Evolutionary conservation across 2,329 filamentous ascomycete species (phyloP), one percentile per base, ranked within the genome.

Genomic region (Emericellopsis atlantica): DNA sequence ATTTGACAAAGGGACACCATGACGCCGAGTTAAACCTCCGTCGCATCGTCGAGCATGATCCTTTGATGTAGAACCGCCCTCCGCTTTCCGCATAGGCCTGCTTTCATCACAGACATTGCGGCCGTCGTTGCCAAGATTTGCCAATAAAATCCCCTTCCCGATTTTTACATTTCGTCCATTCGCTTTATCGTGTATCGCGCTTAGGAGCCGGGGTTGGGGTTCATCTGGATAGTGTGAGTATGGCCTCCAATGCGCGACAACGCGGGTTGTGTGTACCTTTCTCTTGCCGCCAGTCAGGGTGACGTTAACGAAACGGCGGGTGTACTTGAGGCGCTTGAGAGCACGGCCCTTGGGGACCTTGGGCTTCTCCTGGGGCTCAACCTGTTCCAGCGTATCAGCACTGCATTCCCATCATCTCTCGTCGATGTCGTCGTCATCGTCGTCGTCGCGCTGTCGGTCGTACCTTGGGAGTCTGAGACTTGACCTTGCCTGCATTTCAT

Each of bases 261-360:
- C 18, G 18, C 32, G 7, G 32, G n/a, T 35, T 5, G 32, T 14
- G 18, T 32, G 10, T 34, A 92, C 87, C 87, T 95, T 95, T 70
- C 90, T 79, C 89, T 96, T 96, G 74, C 90, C 90, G 69, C 88
- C 89, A 53, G 89, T 93, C 71, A 95, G 78, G 61, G 86, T 92
- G 64, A 96, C 88, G 73, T 96, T 95, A 57, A 96, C 89, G 76
- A 96, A 96, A 61, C 90, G 88, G 67, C 90, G 84, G 58, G 87
- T 95, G 80, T 95, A 95, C 67, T 79, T 81, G 66, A 93, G 81
- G 62, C 90, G 81, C 88, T 96, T 96, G 74, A 92, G 87, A 57
- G 90, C 90, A 64, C 90, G 88, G 64, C 90, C 90, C 81, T 95
- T 95, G 65, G 90, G 88, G 57, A 73, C 77, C 84, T 96, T 95